Percentiles rank a stretch among this genome's conserved stretches.
These are phyloP conservation scores for Ascoidea rubescens DNA, from an alignment of 805 yeast species.

Conservation along the genomic window DNA sequence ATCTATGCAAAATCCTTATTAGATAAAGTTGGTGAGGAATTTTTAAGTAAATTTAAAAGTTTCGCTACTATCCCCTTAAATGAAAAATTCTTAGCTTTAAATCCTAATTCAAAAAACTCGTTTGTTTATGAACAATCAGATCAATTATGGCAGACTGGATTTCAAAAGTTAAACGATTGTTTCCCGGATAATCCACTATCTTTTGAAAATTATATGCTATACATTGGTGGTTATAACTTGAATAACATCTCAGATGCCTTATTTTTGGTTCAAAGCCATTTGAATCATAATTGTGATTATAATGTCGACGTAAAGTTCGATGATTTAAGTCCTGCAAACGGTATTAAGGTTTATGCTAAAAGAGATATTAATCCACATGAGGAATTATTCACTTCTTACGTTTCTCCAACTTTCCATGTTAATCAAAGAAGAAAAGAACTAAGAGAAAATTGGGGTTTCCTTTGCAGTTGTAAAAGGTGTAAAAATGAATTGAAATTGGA, in stretches of 20 bases:
- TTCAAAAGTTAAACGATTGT: conserved; percentile 30
- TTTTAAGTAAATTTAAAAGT: conserved; percentile 35
- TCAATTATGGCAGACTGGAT: conserved; percentile 46
- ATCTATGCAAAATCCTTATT: conserved; percentile 31
- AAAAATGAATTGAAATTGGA: conserved; percentile 30
- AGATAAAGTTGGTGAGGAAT: conserved; percentile 25
- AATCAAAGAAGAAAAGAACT: conserved; percentile 51
- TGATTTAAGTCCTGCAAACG: conserved; percentile 28
- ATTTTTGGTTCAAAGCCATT: conserved; percentile 49
- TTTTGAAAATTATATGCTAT: conserved; percentile 41
- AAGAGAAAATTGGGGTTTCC: conserved; percentile 69
- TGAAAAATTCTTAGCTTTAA: conserved; percentile 42
- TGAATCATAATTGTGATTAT: conserved; percentile 70
- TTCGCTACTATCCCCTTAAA: conserved; percentile 64
- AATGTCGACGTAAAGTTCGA: conserved; percentile 41
- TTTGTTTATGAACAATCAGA: conserved; percentile 44
- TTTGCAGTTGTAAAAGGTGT: conserved; percentile 57
- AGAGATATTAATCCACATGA: conserved; percentile 47
- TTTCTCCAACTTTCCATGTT: conserved; percentile 49
- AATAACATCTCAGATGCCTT: conserved; percentile 57
- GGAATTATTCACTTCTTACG: conserved; percentile 58
- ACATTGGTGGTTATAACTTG: conserved; percentile 61
- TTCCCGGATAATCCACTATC: conserved; percentile 26
- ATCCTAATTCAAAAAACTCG: conserved; percentile 23
- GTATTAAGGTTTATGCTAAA: conserved; percentile 46